Evolutionary conservation across 768 basidiomycete genomes (phyloP).

Genomic region (Astraeus odoratus): DNA sequence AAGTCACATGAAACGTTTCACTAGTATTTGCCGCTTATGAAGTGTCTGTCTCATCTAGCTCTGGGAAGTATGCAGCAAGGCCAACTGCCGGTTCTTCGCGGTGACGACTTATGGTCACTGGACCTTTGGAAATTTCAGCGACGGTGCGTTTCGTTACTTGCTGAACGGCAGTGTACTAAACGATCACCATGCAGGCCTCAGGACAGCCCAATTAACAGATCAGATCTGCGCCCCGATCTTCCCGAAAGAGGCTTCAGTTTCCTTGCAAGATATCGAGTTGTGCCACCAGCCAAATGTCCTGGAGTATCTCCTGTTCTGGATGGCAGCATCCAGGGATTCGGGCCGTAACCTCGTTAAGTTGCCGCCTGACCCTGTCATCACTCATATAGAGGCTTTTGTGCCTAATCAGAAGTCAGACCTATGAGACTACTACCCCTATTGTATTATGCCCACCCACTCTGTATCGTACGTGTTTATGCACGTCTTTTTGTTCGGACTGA

Average conservation of each 20-base stretch:
- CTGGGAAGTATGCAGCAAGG: slow-evolving; percentile 10
- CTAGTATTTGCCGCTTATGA: neutral
- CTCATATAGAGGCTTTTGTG: neutral
- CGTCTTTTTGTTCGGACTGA: no score
- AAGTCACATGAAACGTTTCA: neutral
- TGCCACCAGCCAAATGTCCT: slow-evolving; percentile 8
- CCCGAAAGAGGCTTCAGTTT: neutral
- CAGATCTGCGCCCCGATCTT: slow-evolving; percentile 10
- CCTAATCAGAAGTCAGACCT: neutral
- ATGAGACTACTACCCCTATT: neutral
- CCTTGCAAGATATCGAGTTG: neutral
- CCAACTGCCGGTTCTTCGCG: slow-evolving; percentile 9
- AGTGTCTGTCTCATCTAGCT: slow-evolving; percentile 4
- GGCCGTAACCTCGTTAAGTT: neutral
- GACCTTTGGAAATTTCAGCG: slow-evolving; percentile 11
- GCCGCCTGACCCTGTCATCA: neutral
- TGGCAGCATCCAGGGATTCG: slow-evolving; percentile 2
- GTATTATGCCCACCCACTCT: neutral
- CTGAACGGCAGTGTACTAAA: neutral
- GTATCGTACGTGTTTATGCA: no score
- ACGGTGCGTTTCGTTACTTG: neutral
- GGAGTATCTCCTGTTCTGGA: slow-evolving; percentile 7
- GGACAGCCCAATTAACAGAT: slow-evolving; percentile 7
- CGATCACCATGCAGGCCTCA: slow-evolving; percentile 3
- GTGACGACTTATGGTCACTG: slow-evolving; percentile 13